These are phyloP conservation scores for Elsinoe arachidis DNA, from an alignment of 2,329 filamentous ascomycete genomes.

Conservation along the genomic window DNA sequence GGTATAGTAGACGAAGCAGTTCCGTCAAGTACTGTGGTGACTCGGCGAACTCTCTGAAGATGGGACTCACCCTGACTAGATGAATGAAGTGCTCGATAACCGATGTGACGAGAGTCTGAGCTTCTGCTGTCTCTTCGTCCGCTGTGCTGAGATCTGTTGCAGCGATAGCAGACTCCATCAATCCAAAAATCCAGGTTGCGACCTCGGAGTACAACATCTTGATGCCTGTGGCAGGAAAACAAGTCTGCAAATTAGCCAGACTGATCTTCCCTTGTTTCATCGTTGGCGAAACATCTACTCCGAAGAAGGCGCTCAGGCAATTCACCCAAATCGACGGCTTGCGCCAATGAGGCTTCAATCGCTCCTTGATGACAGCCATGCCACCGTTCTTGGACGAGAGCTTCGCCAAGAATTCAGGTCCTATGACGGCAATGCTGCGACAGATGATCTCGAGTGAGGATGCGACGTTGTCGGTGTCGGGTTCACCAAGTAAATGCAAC, in stretches of 20 bases:
- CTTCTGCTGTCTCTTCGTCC: slow-evolving; percentile 38
- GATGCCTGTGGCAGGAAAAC: slow-evolving; percentile 46
- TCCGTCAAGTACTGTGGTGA: slow-evolving; percentile 74
- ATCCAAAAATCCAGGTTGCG: slow-evolving; percentile 68
- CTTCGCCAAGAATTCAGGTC: slow-evolving; percentile 70
- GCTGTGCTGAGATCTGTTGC: slow-evolving; percentile 49
- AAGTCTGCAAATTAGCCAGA: slow-evolving; percentile 61
- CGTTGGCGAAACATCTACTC: slow-evolving; percentile 65
- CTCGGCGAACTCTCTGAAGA: slow-evolving; percentile 75
- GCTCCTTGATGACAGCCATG: slow-evolving; percentile 74
- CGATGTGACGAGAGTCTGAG: slow-evolving; percentile 58
- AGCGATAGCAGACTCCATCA: slow-evolving; percentile 72
- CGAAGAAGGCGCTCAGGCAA: slow-evolving; percentile 82
- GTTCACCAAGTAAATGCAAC: slow-evolving; percentile 79
- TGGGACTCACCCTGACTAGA: slow-evolving; percentile 64
- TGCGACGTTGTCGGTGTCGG: slow-evolving; percentile 73
- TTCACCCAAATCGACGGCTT: slow-evolving; percentile 76
- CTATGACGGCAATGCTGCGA: slow-evolving; percentile 73
- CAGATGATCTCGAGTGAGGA: slow-evolving; percentile 76
- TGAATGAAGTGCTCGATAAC: slow-evolving; percentile 72
- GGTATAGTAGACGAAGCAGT: slow-evolving; percentile 72
- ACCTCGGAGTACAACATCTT: slow-evolving; percentile 69
- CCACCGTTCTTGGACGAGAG: slow-evolving; percentile 82
- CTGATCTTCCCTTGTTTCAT: slow-evolving; percentile 68
- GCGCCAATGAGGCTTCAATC: slow-evolving; percentile 82